Percentiles rank a stretch among this genome's conserved stretches.
phyloP scores from a whole-genome alignment of 441 rosid genomes.

The Bocquillonia castaneifolia region DNA sequence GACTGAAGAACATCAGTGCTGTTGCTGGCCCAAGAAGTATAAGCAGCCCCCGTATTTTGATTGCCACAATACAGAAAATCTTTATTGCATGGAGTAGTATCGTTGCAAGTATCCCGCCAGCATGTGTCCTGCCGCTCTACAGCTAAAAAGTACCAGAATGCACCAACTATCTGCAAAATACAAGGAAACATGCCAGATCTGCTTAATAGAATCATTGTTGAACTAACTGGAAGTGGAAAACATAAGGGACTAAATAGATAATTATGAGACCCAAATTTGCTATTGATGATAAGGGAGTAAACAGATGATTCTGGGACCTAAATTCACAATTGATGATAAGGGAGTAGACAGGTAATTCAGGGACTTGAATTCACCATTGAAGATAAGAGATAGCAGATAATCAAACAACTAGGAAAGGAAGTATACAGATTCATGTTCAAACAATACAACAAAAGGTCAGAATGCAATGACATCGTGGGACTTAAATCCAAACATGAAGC shows the following conservation, averaged over 20 bases:
- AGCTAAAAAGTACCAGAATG: constrained; percentile 89
- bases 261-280: no score
- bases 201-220: neutral
- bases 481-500: neutral
- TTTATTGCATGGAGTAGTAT: constrained; percentile 29
- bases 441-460: neutral
- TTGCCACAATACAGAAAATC: constrained; percentile 75
- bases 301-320: no score
- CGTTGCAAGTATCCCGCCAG: constrained; percentile 57
- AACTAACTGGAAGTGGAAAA: neutral
- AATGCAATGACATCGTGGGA: constrained; percentile 10
- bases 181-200: neutral
- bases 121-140: constrained; percentile 78
- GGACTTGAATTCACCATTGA: no score
- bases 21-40: constrained; percentile 38
- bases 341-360: no score
- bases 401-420: neutral
- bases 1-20: constrained; percentile 30
- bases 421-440: neutral
- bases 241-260: no score
- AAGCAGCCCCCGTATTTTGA: constrained; percentile 40
- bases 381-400: neutral
- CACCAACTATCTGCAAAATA: constrained; percentile 74
- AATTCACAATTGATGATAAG: no score
- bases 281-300: no score